Evolutionary conservation across 805 yeast species (phyloP), one percentile per base, ranked within the genome.

Genomic region (Ogataea naganishii): DNA sequence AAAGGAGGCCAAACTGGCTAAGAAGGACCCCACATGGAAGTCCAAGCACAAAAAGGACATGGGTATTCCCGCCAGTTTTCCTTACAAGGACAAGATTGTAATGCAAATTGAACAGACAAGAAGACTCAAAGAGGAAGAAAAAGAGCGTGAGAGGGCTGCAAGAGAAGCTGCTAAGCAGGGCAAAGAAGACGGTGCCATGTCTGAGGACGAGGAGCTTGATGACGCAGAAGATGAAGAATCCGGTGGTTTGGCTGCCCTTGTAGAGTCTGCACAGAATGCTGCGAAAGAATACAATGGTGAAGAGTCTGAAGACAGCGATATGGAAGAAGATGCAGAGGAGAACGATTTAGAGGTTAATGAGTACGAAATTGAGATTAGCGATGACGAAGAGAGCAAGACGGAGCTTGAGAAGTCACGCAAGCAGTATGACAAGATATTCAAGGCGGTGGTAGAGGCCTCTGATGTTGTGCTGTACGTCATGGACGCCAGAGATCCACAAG

Each of bases 401-500:
- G 81, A 72, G 43, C 40, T 69, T 20, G 94, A 81, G 32, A 77
- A 76, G 49, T 81, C 92, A 9, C 72, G 92, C 54, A 88, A 81
- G 53, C 92, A 95, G 5, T 92, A 81, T 52, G 97, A 89, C 55
- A 89, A 88, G 60, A 76, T 89, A 36, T 89, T 88, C 68, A 88
- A 86, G 57, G 69, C 86, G 11, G 96, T 92, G 21, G 88, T 92
- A 14, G 96, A 86, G 37, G 80, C 86, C 14, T 66, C 96, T 2
- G 98, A 89, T 53, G 95, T 89, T 32, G 66, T 89, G 13, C 65
- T 88, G 33, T 89, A 92, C 49, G 96, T 89, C n/a, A 62, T 89
- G 49, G 98, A 89, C 59, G 95, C 98, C 1, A 78, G 98, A 57
- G 96, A 92, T 57, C 98, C 98, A 32, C 95, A 84, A 56, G 78